Conservation (phyloP, 148 eudicot genomes). For the Amaranthus palmeri region DNA sequence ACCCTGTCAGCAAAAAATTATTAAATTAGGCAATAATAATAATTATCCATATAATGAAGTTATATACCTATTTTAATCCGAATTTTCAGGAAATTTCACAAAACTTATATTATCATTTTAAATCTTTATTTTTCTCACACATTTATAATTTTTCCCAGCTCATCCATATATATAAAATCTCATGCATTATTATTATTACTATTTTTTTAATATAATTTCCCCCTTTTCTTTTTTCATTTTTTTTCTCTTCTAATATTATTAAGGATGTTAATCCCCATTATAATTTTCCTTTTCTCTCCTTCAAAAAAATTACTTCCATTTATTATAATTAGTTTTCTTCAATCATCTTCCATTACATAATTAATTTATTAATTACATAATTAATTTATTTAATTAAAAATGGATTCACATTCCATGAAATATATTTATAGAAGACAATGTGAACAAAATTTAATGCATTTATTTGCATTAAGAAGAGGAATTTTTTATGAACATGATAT, state of each 20-base stretch:
- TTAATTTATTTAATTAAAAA: neutral
- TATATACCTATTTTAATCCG: too few species aligned
- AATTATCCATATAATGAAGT: too few species aligned
- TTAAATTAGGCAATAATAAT: too few species aligned
- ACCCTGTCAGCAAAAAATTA: too few species aligned
- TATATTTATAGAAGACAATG: neutral
- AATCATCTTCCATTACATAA: conserved; percentile 7
- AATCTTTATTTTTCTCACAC: neutral
- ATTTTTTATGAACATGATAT: conserved; percentile 10
- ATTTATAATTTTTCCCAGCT: neutral
- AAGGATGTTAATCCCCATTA: neutral
- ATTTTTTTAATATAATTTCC: too few species aligned
- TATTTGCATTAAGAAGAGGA: conserved; percentile 14
- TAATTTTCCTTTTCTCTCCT: neutral
- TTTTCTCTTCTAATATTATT: neutral
- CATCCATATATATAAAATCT: neutral
- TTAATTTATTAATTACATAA: neutral
- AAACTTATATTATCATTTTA: neutral
- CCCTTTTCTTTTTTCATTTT: too few species aligned
- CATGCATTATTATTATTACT: too few species aligned
- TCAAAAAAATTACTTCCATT: neutral
- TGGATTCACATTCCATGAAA: neutral
- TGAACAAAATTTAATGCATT: conserved; percentile 7
- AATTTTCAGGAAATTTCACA: neutral
- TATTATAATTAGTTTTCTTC: neutral